phyloP scores from a whole-genome alignment of 352 stramenopile genomes.

The Phytophthora sp. region DNA sequence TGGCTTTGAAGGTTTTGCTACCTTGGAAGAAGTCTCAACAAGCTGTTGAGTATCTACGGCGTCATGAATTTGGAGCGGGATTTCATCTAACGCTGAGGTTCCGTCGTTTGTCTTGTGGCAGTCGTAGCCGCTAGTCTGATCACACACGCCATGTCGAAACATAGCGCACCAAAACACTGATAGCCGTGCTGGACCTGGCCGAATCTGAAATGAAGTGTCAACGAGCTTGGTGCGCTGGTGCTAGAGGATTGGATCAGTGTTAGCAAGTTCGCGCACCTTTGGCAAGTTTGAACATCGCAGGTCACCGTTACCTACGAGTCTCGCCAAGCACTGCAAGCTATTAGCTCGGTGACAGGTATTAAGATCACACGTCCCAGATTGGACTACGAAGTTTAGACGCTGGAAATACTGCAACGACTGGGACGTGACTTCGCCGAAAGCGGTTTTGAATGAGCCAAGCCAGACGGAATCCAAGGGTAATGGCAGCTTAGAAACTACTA shows the following conservation, averaged over 20 bases:
- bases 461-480: too few species aligned
- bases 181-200: background rate
- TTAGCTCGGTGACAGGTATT: background rate
- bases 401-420: slow-evolving; percentile 14
- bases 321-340: background rate
- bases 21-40: slow-evolving; percentile 5
- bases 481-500: too few species aligned
- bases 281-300: background rate
- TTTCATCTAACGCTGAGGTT: slow-evolving; percentile 2
- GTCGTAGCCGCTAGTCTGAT: background rate
- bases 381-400: background rate
- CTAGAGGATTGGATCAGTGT: slow-evolving; percentile 9
- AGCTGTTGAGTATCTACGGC: slow-evolving; percentile 11
- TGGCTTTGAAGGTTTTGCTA: slow-evolving; percentile 7
- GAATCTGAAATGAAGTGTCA: too few species aligned
- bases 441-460: background rate
- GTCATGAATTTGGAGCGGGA: slow-evolving; percentile 19
- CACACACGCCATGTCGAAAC: slow-evolving; percentile 8
- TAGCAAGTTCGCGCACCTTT: background rate
- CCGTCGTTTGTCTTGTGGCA: slow-evolving; percentile 4
- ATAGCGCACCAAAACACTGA: background rate
- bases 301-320: slow-evolving; percentile 9
- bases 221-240: too few species aligned
- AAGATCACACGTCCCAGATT: slow-evolving; percentile 5
- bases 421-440: background rate